Conservation (phyloP, 306 rosid species). For the Prunus davidiana region DNA sequence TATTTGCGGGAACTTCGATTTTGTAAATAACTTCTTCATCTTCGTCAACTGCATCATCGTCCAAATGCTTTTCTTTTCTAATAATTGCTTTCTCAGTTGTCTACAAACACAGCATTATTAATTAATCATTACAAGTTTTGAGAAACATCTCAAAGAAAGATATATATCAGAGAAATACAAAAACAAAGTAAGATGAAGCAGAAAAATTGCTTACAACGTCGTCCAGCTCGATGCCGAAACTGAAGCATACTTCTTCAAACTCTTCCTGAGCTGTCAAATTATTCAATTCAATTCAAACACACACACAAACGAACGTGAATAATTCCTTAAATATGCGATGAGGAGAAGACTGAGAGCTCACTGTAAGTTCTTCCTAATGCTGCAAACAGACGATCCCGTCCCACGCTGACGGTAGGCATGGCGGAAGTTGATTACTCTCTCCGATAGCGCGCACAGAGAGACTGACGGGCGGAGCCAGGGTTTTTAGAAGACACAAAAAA, state of each 20-base stretch:
- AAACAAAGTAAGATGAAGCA: background rate
- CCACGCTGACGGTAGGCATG: constrained; percentile 89
- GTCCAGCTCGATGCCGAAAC: constrained; percentile 89
- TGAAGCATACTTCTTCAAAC: constrained; percentile 86
- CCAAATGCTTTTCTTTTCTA: constrained; percentile 81
- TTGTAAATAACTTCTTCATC: constrained; percentile 64
- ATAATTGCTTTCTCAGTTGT: constrained; percentile 88
- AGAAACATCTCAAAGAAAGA: no score
- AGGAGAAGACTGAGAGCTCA: constrained; percentile 36
- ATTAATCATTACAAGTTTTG: background rate
- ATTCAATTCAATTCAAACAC: background rate
- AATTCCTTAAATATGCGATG: background rate
- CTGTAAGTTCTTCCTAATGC: constrained; percentile 73
- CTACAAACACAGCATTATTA: constrained; percentile 19
- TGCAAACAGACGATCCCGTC: constrained; percentile 78
- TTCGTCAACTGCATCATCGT: constrained; percentile 39
- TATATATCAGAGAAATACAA: background rate
- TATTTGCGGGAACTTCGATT: constrained; percentile 89
- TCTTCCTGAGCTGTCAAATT: constrained; percentile 68
- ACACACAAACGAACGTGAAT: background rate
- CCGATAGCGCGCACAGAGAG: background rate
- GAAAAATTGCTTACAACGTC: constrained; percentile 60
- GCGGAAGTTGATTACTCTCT: constrained; percentile 10
- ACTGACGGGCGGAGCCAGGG: no score
- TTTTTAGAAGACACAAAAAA: no score